These are phyloP conservation scores for Vitis amurensis DNA, from an alignment of 164 flowering plant species.

Conservation along the genomic window DNA sequence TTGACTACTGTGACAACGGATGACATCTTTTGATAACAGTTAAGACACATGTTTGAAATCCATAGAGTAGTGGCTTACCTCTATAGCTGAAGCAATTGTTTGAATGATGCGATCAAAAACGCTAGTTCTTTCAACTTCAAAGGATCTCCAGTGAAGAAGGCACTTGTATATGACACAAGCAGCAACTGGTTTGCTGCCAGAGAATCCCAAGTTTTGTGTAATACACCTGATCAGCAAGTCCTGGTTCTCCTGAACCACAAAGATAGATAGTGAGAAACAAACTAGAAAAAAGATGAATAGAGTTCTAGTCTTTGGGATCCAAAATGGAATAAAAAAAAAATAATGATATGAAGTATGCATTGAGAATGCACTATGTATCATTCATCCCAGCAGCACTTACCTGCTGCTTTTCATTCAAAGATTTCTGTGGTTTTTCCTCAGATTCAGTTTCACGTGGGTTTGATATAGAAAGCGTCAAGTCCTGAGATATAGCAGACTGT, in stretches of 20 bases:
- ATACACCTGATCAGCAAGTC: slow-evolving; percentile 87
- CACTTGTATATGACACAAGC: slow-evolving; percentile 93
- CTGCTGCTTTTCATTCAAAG: slow-evolving; percentile 93
- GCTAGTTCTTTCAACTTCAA: slow-evolving; percentile 94
- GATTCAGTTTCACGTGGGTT: slow-evolving; percentile 65
- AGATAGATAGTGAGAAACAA: slow-evolving; percentile 7
- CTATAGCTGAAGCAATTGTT: slow-evolving; percentile 80
- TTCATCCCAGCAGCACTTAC: slow-evolving; percentile 30
- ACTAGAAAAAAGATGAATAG: background rate
- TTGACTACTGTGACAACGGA: too few relatives aligned
- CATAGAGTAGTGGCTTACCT: slow-evolving; percentile 44
- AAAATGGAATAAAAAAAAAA: background rate
- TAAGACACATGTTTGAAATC: background rate
- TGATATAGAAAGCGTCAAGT: slow-evolving; percentile 40
- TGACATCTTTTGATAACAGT: background rate
- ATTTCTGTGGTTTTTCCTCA: slow-evolving; percentile 87
- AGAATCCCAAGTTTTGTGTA: slow-evolving; percentile 86
- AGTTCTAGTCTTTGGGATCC: too few relatives aligned
- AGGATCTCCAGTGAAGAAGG: slow-evolving; percentile 98
- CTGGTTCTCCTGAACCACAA: slow-evolving; percentile 78
- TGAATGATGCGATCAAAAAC: slow-evolving; percentile 95
- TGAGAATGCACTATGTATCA: too few relatives aligned
- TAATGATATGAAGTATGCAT: background rate
- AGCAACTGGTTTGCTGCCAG: slow-evolving; percentile 86
- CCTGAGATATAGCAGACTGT: slow-evolving; percentile 43